phyloP scores from a whole-genome alignment of 2,329 filamentous ascomycete species.

The Nemania diffusa region DNA sequence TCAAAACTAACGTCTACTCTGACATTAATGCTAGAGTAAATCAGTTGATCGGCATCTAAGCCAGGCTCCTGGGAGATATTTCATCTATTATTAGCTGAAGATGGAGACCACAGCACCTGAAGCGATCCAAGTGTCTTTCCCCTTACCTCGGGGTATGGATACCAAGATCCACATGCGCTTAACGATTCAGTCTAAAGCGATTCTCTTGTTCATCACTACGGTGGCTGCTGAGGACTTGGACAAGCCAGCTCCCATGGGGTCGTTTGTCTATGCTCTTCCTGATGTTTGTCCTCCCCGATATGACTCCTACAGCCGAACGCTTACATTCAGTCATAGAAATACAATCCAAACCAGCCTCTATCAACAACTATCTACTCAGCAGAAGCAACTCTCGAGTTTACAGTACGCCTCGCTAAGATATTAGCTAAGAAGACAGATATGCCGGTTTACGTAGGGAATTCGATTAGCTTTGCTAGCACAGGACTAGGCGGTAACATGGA shows the following conservation, averaged over 20 bases:
- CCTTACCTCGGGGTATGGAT: conserved; percentile 68
- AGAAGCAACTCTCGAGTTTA: conserved; percentile 84
- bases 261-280: conserved; percentile 92
- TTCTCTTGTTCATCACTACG: conserved; percentile 71
- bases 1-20: background rate
- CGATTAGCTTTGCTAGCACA: conserved; percentile 78
- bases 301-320: background rate
- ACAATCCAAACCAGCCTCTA: conserved; percentile 70
- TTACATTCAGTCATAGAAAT: conserved; percentile 53
- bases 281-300: conserved; percentile 68
- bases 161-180: conserved; percentile 70
- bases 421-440: conserved; percentile 76
- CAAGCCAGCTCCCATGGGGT: conserved; percentile 73
- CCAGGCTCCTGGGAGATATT: background rate
- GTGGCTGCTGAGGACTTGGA: conserved; percentile 63
- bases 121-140: conserved; percentile 64
- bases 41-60: background rate
- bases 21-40: background rate
- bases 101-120: conserved; percentile 42
- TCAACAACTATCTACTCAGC: conserved; percentile 82
- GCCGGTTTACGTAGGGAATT: conserved; percentile 92
- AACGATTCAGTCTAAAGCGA: conserved; percentile 65
- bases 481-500: conserved; percentile 84
- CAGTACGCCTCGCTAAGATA: conserved; percentile 84
- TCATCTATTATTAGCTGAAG: background rate